Base-by-base conservation (phyloP, 108 stramenopile species). In the Craspedostauros australis region DNA sequence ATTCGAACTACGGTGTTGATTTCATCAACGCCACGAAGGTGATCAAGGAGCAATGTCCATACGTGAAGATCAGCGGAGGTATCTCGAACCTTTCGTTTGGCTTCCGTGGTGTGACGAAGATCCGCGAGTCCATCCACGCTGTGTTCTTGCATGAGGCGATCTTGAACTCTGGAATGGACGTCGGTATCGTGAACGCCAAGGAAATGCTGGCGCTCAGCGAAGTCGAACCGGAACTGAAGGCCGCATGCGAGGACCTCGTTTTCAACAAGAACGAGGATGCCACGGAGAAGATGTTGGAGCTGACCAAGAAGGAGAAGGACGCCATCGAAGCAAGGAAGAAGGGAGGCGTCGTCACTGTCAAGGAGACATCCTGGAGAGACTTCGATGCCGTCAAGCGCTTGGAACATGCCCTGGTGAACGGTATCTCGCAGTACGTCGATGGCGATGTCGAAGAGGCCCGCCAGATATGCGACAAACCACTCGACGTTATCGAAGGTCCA, bases 401-500 rank as follows among this genome's bases (percentile, higher is more conserved):
- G 23, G 90, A 96, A 27, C 96, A 99, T 66, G 69, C 97, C 15
- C 73, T 99, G 18, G 81, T 99, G 45, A 95, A 99, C 52, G 99
- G 99, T 48, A 98, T 99, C 50, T 94, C 95, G 48, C 86, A 99
- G 57, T 97, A 61, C 50, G 77, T 95, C 14, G 80, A 89, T 41
- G 19, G 57, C 54, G 96, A 97, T 63, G 88, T 89, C 5, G 96
- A 97, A 61, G 94, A 91, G 57, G 95, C 95, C 5, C 72, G 91
- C 4, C 64, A 65, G 26, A 19, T 55, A 28, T 75, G 51, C 11
- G 60, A 55, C 36, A 80, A 70, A 46, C 96, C 99, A 41, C 77
- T 99, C 48, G 82, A 96, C 16, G 97, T 99, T 19, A 99, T 99
- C 67, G 99, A 99, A 68, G 99, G 99, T 9, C 99, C 99, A 12